These are phyloP conservation scores for Petunia secreta DNA, from an alignment of 257 asterid species.

Conservation along the genomic window DNA sequence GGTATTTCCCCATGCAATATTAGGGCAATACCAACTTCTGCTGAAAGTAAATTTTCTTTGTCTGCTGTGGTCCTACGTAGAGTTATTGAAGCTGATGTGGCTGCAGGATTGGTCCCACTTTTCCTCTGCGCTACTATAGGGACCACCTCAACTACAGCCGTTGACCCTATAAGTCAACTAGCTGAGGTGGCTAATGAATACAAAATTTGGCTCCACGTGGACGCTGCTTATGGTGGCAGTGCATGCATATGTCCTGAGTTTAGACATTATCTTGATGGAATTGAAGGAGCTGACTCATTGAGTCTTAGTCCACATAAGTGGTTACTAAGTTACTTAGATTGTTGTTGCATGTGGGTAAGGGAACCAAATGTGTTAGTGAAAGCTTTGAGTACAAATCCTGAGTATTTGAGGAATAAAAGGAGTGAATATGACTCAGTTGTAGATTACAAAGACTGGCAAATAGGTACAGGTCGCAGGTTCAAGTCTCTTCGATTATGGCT, in stretches of 20 bases:
- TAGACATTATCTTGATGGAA: conserved; percentile 35
- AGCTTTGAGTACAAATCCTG: conserved; percentile 38
- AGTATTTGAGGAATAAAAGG: conserved; percentile 35
- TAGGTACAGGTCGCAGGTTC: conserved; percentile 42
- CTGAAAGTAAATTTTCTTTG: conserved; percentile 31
- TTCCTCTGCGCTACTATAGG: conserved; percentile 40
- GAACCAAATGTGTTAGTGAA: conserved; percentile 32
- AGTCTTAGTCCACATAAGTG: conserved; percentile 44
- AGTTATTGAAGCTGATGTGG: conserved; percentile 31
- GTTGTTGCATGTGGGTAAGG: conserved; percentile 43
- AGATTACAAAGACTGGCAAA: conserved; percentile 44
- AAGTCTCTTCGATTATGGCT: conserved; percentile 41
- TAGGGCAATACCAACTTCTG: conserved; percentile 27
- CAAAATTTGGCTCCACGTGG: conserved; percentile 43
- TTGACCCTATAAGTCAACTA: conserved; percentile 32
- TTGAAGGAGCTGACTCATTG: conserved; percentile 38
- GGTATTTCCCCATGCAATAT: conserved; percentile 43
- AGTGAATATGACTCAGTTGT: conserved; percentile 32
- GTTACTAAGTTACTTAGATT: conserved; percentile 40
- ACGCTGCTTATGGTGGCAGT: conserved; percentile 41
- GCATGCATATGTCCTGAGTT: conserved; percentile 47
- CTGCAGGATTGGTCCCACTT: conserved; percentile 39
- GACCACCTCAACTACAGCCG: conserved; percentile 39
- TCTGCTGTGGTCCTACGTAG: conserved; percentile 26
- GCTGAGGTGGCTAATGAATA: conserved; percentile 26